Conservation (phyloP, 306 rosid genomes). For the Dalbergia oliveri region DNA sequence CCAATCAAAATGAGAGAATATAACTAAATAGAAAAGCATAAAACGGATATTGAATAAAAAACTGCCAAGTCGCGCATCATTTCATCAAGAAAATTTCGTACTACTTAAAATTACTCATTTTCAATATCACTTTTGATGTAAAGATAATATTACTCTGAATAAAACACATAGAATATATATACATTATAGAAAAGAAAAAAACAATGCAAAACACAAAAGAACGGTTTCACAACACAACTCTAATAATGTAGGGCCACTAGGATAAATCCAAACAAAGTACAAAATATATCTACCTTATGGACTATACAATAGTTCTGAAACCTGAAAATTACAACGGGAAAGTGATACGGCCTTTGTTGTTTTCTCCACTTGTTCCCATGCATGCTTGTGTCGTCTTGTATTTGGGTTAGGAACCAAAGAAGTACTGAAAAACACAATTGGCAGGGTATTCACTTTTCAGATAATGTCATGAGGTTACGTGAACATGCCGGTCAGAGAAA, state of each 20-base stretch:
- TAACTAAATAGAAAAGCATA: too few species aligned
- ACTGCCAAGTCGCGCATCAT: too few species aligned
- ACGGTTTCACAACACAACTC: background rate
- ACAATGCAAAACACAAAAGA: too few species aligned
- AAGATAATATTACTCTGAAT: background rate
- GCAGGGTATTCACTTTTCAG: slow-evolving; percentile 35
- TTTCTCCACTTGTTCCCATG: background rate
- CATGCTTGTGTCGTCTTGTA: slow-evolving; percentile 44
- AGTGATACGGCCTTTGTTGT: slow-evolving; percentile 24
- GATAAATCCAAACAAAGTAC: slow-evolving; percentile 35
- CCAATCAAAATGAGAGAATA: too few species aligned
- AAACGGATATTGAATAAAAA: too few species aligned
- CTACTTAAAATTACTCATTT: too few species aligned
- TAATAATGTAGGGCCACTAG: slow-evolving; percentile 2
- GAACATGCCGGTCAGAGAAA: slow-evolving; percentile 2
- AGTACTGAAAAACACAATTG: slow-evolving; percentile 1
- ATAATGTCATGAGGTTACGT: slow-evolving; percentile 24
- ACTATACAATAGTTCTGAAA: slow-evolving; percentile 12
- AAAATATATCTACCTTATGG: slow-evolving; percentile 13
- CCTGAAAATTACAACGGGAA: slow-evolving; percentile 19
- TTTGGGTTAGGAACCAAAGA: slow-evolving; percentile 13
- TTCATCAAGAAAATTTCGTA: too few species aligned
- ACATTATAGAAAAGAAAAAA: too few species aligned
- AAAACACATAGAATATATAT: background rate
- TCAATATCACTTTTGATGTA: background rate